These are phyloP conservation scores for Dittrichia graveolens DNA, from an alignment of 129 eudicot species.

Conservation along the genomic window DNA sequence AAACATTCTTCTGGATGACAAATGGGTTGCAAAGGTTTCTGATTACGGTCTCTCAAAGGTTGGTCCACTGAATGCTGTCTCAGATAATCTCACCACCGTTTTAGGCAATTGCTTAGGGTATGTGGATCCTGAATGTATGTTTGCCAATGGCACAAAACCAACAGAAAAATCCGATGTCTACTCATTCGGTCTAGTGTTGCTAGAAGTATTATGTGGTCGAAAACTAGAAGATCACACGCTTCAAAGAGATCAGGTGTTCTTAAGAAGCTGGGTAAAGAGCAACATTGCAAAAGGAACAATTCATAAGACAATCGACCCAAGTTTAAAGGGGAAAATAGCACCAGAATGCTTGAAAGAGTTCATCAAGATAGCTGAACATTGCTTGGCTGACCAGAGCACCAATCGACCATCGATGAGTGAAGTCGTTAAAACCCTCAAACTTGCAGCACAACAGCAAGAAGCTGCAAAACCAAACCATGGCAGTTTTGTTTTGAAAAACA, in stretches of 20 bases:
- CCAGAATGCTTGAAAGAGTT: slow-evolving; percentile 38
- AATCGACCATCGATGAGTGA: slow-evolving; percentile 39
- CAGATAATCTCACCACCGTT: slow-evolving; percentile 35
- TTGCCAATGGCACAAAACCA: slow-evolving; percentile 31
- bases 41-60: slow-evolving; percentile 36
- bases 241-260: slow-evolving; percentile 41
- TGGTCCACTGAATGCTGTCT: slow-evolving; percentile 31
- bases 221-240: slow-evolving; percentile 41
- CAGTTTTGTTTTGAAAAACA: slow-evolving; percentile 13
- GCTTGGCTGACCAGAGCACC: slow-evolving; percentile 34
- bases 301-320: slow-evolving; percentile 22
- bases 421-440: slow-evolving; percentile 35
- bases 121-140: slow-evolving; percentile 40
- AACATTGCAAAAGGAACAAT: slow-evolving; percentile 31
- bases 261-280: slow-evolving; percentile 41
- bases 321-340: slow-evolving; percentile 37
- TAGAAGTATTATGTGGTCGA: slow-evolving; percentile 41
- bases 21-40: slow-evolving; percentile 35
- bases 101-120: slow-evolving; percentile 38
- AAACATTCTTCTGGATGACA: slow-evolving; percentile 39
- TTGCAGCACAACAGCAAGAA: slow-evolving; percentile 38
- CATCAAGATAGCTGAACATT: slow-evolving; percentile 34
- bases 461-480: slow-evolving; percentile 23
- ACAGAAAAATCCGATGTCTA: slow-evolving; percentile 36
- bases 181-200: slow-evolving; percentile 38